Percentiles rank a stretch among this genome's conserved stretches.
These are phyloP conservation scores for Wickerhamiella australiensis DNA, from an alignment of 805 yeast species.

Conservation along the genomic window DNA sequence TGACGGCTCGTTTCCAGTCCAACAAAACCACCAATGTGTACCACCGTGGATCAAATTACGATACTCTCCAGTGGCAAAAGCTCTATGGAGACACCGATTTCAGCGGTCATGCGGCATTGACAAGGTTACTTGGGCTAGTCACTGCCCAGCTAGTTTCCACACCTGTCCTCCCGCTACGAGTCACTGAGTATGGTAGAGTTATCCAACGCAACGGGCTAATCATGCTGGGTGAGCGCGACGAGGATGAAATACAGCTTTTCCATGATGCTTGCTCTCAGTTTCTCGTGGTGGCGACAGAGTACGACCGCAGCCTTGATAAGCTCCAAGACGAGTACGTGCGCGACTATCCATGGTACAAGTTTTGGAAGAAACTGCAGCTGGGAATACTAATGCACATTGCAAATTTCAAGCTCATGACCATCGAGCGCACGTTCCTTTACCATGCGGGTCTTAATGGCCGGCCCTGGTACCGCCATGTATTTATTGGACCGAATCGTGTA, in stretches of 20 bases:
- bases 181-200: conserved; percentile 33
- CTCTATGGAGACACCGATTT: conserved; percentile 44
- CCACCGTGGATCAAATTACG: conserved; percentile 50
- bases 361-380: conserved; percentile 21
- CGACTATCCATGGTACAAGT: conserved; percentile 72
- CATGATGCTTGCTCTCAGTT: conserved; percentile 22
- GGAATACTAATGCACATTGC: conserved; percentile 22
- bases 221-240: conserved; percentile 25
- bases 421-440: conserved; percentile 38
- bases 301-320: conserved; percentile 38
- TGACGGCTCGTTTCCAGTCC: conserved; percentile 43
- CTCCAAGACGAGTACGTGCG: conserved; percentile 41
- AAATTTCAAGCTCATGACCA: conserved; percentile 33
- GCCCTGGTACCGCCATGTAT: conserved; percentile 46
- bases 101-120: conserved; percentile 43
- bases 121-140: conserved; percentile 44
- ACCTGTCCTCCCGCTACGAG: conserved; percentile 36
- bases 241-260: conserved; percentile 16
- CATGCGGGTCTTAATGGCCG: conserved; percentile 39
- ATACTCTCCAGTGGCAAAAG: conserved; percentile 46
- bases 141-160: conserved; percentile 39
- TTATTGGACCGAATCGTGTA: conserved; percentile 46
- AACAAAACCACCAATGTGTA: conserved; percentile 35
- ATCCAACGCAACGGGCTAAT: conserved; percentile 31
- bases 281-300: conserved; percentile 28